Evolutionary conservation across 2,329 filamentous ascomycete species (phyloP).

Genomic region (Myotisia sp.): DNA sequence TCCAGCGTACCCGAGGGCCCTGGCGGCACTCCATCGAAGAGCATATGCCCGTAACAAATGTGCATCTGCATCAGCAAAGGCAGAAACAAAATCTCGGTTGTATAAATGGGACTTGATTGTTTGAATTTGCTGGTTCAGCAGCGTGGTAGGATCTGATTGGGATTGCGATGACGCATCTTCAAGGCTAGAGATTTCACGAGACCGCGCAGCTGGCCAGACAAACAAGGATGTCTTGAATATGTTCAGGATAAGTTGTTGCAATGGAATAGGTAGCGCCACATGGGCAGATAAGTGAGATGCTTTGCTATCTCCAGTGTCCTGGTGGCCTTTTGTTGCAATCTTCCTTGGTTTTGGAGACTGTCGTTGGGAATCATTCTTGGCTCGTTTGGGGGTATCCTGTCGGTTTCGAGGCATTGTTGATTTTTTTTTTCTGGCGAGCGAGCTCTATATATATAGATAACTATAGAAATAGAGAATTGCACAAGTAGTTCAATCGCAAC

Average conservation of each 20-base stretch:
- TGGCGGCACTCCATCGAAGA: conserved; percentile 75
- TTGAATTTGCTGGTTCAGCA: conserved; percentile 49
- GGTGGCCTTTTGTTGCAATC: too few relatives aligned
- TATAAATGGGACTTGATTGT: conserved; percentile 76
- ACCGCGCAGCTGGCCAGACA: conserved; percentile 21
- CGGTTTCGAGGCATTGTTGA: too few relatives aligned
- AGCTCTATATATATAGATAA: too few relatives aligned
- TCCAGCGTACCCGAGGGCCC: conserved; percentile 69
- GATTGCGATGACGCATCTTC: conserved; percentile 2
- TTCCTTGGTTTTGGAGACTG: too few relatives aligned
- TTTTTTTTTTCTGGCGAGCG: too few relatives aligned
- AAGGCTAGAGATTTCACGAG: neutral
- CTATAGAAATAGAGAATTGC: too few relatives aligned
- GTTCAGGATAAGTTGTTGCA: conserved; percentile 59
- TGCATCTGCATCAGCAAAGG: conserved; percentile 51
- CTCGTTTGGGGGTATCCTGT: too few relatives aligned
- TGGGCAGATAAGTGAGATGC: too few relatives aligned
- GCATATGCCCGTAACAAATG: conserved; percentile 71
- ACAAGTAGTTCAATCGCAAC: too few relatives aligned
- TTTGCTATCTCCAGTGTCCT: too few relatives aligned
- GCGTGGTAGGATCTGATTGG: conserved; percentile 24
- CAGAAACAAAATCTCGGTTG: conserved; percentile 65
- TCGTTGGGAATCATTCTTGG: too few relatives aligned
- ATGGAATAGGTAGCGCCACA: conserved; percentile 34
- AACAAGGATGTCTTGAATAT: conserved; percentile 56